A percentile compares a stretch with the other conserved stretches of the same genome.
These are phyloP conservation scores for Piloderma croceum DNA, from an alignment of 768 basidiomycete genomes.

Conservation along the genomic window DNA sequence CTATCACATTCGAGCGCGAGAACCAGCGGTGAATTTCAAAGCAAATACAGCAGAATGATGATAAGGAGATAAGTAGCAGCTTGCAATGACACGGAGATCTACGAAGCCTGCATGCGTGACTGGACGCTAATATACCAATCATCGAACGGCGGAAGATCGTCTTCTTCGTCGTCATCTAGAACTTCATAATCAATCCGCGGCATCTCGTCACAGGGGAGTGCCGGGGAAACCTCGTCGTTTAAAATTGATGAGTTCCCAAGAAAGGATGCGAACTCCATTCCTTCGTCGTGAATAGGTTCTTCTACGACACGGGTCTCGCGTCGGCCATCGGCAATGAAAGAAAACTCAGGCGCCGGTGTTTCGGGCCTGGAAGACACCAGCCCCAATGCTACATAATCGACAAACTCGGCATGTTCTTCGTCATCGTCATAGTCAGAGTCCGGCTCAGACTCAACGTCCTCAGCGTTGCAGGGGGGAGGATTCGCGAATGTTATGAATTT, in stretches of 20 bases:
- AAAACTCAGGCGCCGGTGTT: not conserved
- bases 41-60: too few relatives aligned
- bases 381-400: too few relatives aligned
- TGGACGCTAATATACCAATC: slow-evolving; percentile 14
- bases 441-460: not conserved
- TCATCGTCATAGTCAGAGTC: not conserved
- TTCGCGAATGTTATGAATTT: not conserved
- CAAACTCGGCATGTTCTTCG: too few relatives aligned
- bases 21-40: too few relatives aligned
- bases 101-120: slow-evolving; percentile 5
- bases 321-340: not conserved
- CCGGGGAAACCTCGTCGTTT: not conserved
- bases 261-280: not conserved
- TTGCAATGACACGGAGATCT: too few relatives aligned
- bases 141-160: slow-evolving; percentile 12
- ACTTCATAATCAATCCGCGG: not conserved
- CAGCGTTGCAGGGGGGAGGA: not conserved
- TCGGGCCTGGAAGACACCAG: not conserved
- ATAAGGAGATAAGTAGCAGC: too few relatives aligned
- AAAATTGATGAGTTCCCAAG: not conserved
- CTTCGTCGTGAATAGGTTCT: not conserved
- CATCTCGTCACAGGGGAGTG: not conserved
- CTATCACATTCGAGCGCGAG: too few relatives aligned
- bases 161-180: slow-evolving; percentile 2
- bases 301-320: slow-evolving; percentile 4